Evolutionary conservation across 1,139 yeast genomes (phyloP), one percentile per base, ranked within the genome.

Genomic region (Candida frijolesensis): DNA sequence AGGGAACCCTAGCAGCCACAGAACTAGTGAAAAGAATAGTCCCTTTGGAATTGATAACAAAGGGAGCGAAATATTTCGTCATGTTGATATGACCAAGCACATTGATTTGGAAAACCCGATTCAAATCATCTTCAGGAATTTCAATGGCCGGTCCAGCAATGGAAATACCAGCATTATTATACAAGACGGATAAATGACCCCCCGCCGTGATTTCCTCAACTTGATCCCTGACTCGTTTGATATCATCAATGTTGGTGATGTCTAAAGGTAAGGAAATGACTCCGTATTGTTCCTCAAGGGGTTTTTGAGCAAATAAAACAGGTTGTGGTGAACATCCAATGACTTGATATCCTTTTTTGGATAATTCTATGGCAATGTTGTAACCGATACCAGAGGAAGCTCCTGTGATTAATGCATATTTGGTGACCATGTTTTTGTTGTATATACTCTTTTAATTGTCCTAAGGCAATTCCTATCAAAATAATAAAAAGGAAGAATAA

Each of bases 321-420:
- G 47, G 16, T 47, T 58, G 62, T 4, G 72, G 74, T 1, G 73
- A 63, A 44, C 68, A 57, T 7, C 72, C 77, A 53, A 69, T 62
- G 6, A 73, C 74, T 40, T 64, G 63, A 53, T 70, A 74, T 0
- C 78, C 78, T 42, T 60, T 58, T 51, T 62, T 62, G 33, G 65
- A 56, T 42, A 74, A 61, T 11, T 62, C 63, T 19, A 58, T 58
- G 6, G 73, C 61, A 45, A 72, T 46, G 9, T 65, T 64, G 51
- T 62, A 70, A 2, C 79, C 78, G 48, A 74, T 74, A 3, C 79
- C 79, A 3, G 74, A 66, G 2, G 76, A 70, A 1, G 78, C 75
- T 1, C 78, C 79, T 1, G 75, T 64, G 18, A 74, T 60, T 4
- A 74, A 60, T 4, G 78, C 79, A 56, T 62, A 56, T 43, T 56